Base-by-base conservation (phyloP, 495 filamentous ascomycete genomes). In the Talaromyces wortmannii region DNA sequence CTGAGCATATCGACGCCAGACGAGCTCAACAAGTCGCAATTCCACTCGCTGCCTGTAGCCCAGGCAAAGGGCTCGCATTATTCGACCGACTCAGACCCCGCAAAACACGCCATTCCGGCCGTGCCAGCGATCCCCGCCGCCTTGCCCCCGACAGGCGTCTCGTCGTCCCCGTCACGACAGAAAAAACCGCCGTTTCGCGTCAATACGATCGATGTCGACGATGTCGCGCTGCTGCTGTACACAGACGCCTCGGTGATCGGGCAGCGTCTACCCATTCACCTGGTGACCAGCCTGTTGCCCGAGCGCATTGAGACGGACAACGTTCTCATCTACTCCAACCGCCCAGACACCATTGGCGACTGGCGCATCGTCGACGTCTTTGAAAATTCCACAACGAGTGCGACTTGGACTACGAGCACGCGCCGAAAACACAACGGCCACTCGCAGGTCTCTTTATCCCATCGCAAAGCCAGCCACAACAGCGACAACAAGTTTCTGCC, bases 401-500 rank as follows among this genome's bases (percentile, higher is more conserved):
- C 29, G 58, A 58, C n/a, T 60, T 61, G 50, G 55, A 53, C 45
- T 65, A 59, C 16, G 40, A 17, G 17, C 50, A 42, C 50, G 18
- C 8, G 50, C 29, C 29, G 23, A 23, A 23, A 23, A 23, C 23
- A 23, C 23, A 23, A 23, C 23, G 23, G 23, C 23, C 50, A 52
- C 12, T 33, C 31, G 11, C 42, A 52, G 50, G 50, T 42, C 23
- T 44, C 32, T 23, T 7, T 18, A 40, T 30, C 32, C 44, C 15
- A 42, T 52, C 40, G 30, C 48, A 51, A 40, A 18, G 18, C 50
- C 50, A 13, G 43, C 43, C 71, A 72, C 33, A 67, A 78, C 10
- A 75, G 78, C 57, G 76, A 77, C 55, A 78, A 74, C 71, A 80
- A 78, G 59, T 72, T 74, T 44, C 46, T 78, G 40, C 74, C 74